phyloP scores from a whole-genome alignment of 2,329 filamentous ascomycete genomes.

The Juglanconis sp. region DNA sequence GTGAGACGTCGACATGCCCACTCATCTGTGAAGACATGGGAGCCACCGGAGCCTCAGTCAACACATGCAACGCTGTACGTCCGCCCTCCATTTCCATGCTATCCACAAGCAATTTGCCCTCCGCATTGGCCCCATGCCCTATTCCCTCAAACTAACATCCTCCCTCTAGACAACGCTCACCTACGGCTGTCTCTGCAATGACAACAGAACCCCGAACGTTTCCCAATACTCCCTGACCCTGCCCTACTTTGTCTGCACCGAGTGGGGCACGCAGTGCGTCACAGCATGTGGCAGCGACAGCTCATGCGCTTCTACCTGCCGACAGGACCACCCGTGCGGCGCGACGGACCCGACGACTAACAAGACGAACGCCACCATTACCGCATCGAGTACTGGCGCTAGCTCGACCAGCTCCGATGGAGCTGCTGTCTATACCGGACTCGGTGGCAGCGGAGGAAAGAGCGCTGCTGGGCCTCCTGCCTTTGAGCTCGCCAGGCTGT shows the following conservation, averaged over 20 bases:
- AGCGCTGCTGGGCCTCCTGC: slow-evolving; percentile 5
- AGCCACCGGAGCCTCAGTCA: slow-evolving; percentile 50
- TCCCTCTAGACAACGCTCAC: slow-evolving; percentile 50
- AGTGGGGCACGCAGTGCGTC: slow-evolving; percentile 70
- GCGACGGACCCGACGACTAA: slow-evolving; percentile 59
- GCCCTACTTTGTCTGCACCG: slow-evolving; percentile 72
- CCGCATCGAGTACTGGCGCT: slow-evolving; percentile 37
- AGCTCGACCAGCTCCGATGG: slow-evolving; percentile 27
- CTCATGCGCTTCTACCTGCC: slow-evolving; percentile 59
- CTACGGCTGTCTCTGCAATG: slow-evolving; percentile 71
- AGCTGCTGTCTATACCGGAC: slow-evolving; percentile 36
- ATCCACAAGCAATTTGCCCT: not conserved
- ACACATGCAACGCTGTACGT: slow-evolving; percentile 66
- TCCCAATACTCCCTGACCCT: slow-evolving; percentile 76
- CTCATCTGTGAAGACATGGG: slow-evolving; percentile 65
- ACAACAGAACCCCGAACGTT: slow-evolving; percentile 65
- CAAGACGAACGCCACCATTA: slow-evolving; percentile 52
- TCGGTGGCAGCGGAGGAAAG: slow-evolving; percentile 17
- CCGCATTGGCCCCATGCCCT: too few species aligned
- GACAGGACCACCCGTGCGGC: slow-evolving; percentile 68
- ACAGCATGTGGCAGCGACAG: slow-evolving; percentile 52
- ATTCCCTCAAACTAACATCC: not conserved
- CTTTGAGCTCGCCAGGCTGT: slow-evolving; percentile 13
- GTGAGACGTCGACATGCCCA: slow-evolving; percentile 63
- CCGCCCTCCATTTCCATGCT: not conserved